Base-by-base conservation (phyloP, 192 early-diverging fungal genomes). In the Linnemannia hyalina region DNA sequence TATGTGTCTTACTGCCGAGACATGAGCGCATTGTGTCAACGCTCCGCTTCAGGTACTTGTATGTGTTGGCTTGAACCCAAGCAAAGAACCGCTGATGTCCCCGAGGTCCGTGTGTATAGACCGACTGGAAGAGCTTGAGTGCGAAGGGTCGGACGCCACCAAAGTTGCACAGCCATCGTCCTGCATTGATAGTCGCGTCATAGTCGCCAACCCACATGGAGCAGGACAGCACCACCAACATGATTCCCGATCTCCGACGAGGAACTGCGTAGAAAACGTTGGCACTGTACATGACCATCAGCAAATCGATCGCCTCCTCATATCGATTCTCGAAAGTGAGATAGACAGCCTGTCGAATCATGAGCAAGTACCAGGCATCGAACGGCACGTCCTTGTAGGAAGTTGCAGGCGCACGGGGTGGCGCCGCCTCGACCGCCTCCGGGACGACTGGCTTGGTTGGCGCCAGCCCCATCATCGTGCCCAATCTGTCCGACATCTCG, bases 401-500 rank as follows among this genome's bases (percentile, higher is more conserved):
- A 8, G 80, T 77, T 22, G 84, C 79, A 8, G 76, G 63, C 8
- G 26, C 41, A 15, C 42, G 63, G 0, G 35, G 35, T 18, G 75
- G 75, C 36, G 11, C 69, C 2, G 36, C 36, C 22, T n/a, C 38
- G 2, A 47, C 26, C 0, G 65, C 16, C 35, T 36, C 63, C 22
- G 38, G 23, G 15, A 57, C 49, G 16, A 29, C 6, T 22, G 49
- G 16, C 41, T 68, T 79, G 16, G 49, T 26, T 52, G 71, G 32
- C 20, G 41, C 41, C 18, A 80, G 41, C 32, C 89, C 89, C 81
- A 90, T 88, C 16, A 76, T 71, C 29, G 70, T 70, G 42, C 81
- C 79, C 29, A 90, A n/a, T 46, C 89, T 76, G 23, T 88, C 87
- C 15, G 86, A 70, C 89, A 90, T 90, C 3, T 80, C 82, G 8